A percentile compares a stretch with the other conserved stretches of the same genome.
phyloP scores from a whole-genome alignment of 441 rosid species.

The Metrosideros polymorpha region DNA sequence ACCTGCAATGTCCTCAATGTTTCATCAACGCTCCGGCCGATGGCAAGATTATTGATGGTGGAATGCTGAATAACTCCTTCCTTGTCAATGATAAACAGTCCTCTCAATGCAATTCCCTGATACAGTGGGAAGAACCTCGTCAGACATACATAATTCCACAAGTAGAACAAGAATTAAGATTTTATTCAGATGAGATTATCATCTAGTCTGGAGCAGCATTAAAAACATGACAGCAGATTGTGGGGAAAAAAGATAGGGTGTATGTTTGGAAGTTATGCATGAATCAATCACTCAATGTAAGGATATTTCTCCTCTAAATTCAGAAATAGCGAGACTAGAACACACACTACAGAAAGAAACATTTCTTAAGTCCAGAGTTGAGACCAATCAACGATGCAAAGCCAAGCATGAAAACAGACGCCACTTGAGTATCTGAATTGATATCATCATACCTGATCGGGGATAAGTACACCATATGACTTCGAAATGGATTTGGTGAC shows the following conservation, averaged over 20 bases:
- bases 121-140: neutral
- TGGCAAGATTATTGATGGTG: conserved; percentile 93
- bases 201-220: neutral
- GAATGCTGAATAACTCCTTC: conserved; percentile 92
- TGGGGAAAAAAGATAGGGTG: neutral
- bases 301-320: neutral
- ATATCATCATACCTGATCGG: conserved; percentile 55
- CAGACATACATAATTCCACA: neutral
- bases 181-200: neutral
- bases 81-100: conserved; percentile 88
- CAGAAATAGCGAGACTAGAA: neutral
- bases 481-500: conserved; percentile 82
- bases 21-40: conserved; percentile 94
- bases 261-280: neutral
- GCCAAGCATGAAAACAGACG: neutral
- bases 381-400: neutral
- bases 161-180: neutral
- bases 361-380: neutral
- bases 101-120: conserved; percentile 92
- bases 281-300: neutral
- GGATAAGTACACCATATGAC: conserved; percentile 68
- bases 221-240: neutral
- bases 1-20: conserved; percentile 95
- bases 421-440: neutral
- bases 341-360: neutral